Conservation (phyloP, 768 basidiomycete species). For the Grammothele lineata region DNA sequence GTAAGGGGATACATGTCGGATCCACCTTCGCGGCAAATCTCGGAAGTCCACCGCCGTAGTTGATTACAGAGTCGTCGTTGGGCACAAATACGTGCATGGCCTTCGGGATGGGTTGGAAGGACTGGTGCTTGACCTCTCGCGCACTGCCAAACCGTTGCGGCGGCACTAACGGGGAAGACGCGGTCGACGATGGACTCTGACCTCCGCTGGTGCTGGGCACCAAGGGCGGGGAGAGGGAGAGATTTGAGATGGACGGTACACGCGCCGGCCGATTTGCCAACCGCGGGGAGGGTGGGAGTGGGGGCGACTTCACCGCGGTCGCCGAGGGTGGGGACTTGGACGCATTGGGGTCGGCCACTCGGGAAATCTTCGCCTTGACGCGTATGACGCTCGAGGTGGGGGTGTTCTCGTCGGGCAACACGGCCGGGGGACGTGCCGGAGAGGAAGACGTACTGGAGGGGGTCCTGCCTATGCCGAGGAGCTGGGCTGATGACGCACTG, state of each 20-base stretch:
- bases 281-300: slow-evolving; percentile 18
- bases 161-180: slow-evolving; percentile 16
- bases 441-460: slow-evolving; percentile 11
- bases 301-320: neutral
- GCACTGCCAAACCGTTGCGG: slow-evolving; percentile 21
- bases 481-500: slow-evolving; percentile 24
- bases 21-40: slow-evolving; percentile 40
- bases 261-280: slow-evolving; percentile 25
- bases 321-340: too few relatives aligned
- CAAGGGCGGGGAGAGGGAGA: slow-evolving; percentile 24
- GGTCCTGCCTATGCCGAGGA: slow-evolving; percentile 8
- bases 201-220: slow-evolving; percentile 10
- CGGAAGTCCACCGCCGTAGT: slow-evolving; percentile 15
- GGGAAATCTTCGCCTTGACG: slow-evolving; percentile 62
- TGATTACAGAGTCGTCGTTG: slow-evolving; percentile 24
- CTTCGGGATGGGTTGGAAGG: slow-evolving; percentile 14
- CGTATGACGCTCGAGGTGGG: slow-evolving; percentile 18
- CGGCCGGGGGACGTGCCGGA: slow-evolving; percentile 16
- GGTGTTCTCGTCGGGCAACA: slow-evolving; percentile 17
- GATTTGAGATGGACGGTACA: slow-evolving; percentile 29
- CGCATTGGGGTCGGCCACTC: slow-evolving; percentile 35
- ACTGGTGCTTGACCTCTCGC: slow-evolving; percentile 13
- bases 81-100: slow-evolving; percentile 16
- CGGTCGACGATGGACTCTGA: slow-evolving; percentile 13
- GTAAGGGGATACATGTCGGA: slow-evolving; percentile 53